Evolutionary conservation across 2,329 filamentous ascomycete species (phyloP).

Genomic region (Botrytis deweyae): DNA sequence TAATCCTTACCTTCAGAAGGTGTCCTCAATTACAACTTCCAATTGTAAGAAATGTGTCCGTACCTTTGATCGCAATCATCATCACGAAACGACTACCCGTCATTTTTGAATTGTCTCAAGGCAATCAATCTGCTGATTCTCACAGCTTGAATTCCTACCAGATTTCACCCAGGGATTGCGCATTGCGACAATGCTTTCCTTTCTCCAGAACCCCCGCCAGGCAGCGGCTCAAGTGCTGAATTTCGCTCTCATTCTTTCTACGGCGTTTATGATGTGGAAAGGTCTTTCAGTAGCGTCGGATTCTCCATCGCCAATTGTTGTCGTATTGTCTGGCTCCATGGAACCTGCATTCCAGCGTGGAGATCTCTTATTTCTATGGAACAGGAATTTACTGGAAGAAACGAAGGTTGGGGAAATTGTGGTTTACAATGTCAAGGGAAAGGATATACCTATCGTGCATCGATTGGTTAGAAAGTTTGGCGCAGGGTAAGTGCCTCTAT

Average conservation of each 20-base stretch:
- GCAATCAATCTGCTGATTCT: not conserved
- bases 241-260: constrained; percentile 70
- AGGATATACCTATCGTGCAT: constrained; percentile 98
- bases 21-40: constrained; percentile 6
- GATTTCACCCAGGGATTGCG: not conserved
- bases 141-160: not conserved
- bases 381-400: constrained; percentile 51
- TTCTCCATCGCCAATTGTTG: constrained; percentile 58
- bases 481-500: constrained; percentile 46
- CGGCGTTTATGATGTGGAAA: constrained; percentile 75
- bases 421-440: constrained; percentile 74
- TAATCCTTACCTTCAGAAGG: not conserved
- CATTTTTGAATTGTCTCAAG: not conserved
- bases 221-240: constrained; percentile 67
- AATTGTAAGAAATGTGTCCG: constrained; percentile 5
- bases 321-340: constrained; percentile 61
- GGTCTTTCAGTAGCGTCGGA: constrained; percentile 64
- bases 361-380: constrained; percentile 60
- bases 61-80: constrained; percentile 8
- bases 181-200: constrained; percentile 50
- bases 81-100: not conserved
- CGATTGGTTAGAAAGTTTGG: constrained; percentile 77
- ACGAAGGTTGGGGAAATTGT: constrained; percentile 72
- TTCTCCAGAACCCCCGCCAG: constrained; percentile 62
- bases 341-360: constrained; percentile 61